These are phyloP conservation scores for Blastobotrys chiropterorum DNA, from an alignment of 805 yeast genomes.

Conservation along the genomic window DNA sequence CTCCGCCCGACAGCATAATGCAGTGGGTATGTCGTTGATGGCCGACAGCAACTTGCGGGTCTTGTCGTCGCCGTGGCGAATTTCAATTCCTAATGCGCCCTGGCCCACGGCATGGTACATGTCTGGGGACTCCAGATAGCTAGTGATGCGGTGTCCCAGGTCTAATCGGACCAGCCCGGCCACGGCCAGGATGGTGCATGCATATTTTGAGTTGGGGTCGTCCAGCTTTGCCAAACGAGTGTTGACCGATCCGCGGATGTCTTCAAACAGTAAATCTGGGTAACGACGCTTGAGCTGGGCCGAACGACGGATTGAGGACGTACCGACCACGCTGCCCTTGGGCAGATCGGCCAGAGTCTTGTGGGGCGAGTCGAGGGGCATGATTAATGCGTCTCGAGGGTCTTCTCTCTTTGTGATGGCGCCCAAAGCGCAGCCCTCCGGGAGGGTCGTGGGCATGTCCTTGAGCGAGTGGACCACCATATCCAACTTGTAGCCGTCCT, in stretches of 20 bases:
- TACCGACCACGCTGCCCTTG: constrained; percentile 80
- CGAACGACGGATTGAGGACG: constrained; percentile 88
- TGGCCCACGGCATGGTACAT: constrained; percentile 99
- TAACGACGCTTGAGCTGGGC: constrained; percentile 78
- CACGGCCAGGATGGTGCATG: constrained; percentile 81
- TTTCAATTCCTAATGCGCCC: constrained; percentile 93
- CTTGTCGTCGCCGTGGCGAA: constrained; percentile 59
- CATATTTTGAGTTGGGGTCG: constrained; percentile 52
- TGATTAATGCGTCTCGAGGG: constrained; percentile 86
- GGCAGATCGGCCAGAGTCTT: constrained; percentile 70
- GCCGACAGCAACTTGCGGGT: constrained; percentile 54
- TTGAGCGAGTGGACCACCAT: constrained; percentile 90
- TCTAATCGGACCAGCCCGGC: constrained; percentile 82
- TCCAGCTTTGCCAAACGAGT: constrained; percentile 82
- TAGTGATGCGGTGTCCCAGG: constrained; percentile 68
- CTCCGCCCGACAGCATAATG: constrained; percentile 80
- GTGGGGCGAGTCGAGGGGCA: constrained; percentile 61
- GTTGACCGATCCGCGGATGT: constrained; percentile 77
- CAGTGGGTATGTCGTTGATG: constrained; percentile 60
- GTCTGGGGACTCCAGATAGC: constrained; percentile 60
- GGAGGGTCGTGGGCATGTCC: constrained; percentile 86
- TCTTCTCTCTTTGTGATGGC: constrained; percentile 83
- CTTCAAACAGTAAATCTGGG: constrained; percentile 73
- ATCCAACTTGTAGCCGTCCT: constrained; percentile 65
- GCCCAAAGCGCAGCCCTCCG: constrained; percentile 85